These are phyloP conservation scores for Rubroboletus satanas DNA, from an alignment of 768 basidiomycete species.

Conservation along the genomic window DNA sequence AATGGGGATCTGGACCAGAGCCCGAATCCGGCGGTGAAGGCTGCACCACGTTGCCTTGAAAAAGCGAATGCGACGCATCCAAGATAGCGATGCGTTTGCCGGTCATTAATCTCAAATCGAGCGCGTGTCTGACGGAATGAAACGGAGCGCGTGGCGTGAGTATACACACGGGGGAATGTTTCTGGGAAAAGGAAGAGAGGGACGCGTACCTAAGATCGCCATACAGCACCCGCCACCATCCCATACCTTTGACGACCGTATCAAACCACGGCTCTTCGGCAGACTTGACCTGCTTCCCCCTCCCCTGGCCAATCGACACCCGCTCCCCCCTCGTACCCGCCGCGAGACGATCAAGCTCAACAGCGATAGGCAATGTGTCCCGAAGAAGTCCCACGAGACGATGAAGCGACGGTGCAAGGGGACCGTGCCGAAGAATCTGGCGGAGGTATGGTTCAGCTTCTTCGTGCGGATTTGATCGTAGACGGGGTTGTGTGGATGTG, in stretches of 20 bases:
- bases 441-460: slow-evolving; percentile 75
- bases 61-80: slow-evolving; percentile 69
- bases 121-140: slow-evolving; percentile 52
- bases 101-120: slow-evolving; percentile 76
- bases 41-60: slow-evolving; percentile 11
- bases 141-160: neutral
- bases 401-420: slow-evolving; percentile 61
- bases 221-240: slow-evolving; percentile 78
- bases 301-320: neutral
- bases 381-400: slow-evolving; percentile 65
- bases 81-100: slow-evolving; percentile 63
- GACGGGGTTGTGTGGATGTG: slow-evolving; percentile 27
- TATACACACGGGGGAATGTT: neutral
- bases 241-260: slow-evolving; percentile 73
- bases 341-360: slow-evolving; percentile 57
- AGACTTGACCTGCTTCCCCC: slow-evolving; percentile 12
- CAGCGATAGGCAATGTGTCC: slow-evolving; percentile 73
- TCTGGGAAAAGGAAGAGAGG: slow-evolving; percentile 4
- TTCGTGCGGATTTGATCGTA: slow-evolving; percentile 66
- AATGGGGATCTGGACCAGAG: neutral
- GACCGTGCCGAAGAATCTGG: slow-evolving; percentile 64
- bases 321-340: slow-evolving; percentile 33
- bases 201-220: slow-evolving; percentile 55
- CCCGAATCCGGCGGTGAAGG: neutral
- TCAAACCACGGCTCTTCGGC: slow-evolving; percentile 42